Conservation (phyloP, 306 rosid genomes). For the Psophocarpus tetragonolobus region DNA sequence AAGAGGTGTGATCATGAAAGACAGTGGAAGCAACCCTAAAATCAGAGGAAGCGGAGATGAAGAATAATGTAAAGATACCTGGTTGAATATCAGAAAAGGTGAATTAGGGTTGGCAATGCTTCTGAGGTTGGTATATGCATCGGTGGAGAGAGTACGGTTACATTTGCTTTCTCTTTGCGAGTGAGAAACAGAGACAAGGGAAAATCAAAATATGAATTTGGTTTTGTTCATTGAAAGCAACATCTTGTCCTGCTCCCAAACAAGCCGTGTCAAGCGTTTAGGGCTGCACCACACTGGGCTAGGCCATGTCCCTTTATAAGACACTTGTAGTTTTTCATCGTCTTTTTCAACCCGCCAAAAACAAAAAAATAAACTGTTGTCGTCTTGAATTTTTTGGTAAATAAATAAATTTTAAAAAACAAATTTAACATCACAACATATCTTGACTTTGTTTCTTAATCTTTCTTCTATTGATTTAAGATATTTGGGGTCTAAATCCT, state of each 20-base stretch:
- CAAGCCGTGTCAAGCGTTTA: neutral
- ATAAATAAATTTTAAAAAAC: too few relatives aligned
- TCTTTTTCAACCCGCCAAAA: too few relatives aligned
- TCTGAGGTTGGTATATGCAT: neutral
- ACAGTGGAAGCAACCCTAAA: constrained; percentile 30
- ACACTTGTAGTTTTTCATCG: neutral
- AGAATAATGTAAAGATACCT: constrained; percentile 8
- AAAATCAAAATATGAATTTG: neutral
- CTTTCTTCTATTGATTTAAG: too few relatives aligned
- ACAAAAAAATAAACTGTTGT: too few relatives aligned
- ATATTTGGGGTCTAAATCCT: too few relatives aligned
- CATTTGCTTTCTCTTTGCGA: neutral
- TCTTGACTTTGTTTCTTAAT: too few relatives aligned
- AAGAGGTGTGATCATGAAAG: neutral
- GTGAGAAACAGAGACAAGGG: neutral
- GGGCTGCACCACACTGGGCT: constrained; percentile 4
- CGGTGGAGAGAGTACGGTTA: neutral
- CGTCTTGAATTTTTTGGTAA: too few relatives aligned
- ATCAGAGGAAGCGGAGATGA: neutral
- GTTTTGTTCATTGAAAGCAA: neutral
- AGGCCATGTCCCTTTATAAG: neutral
- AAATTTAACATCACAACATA: too few relatives aligned
- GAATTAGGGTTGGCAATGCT: neutral
- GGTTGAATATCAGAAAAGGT: neutral
- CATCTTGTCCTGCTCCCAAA: neutral